Evolutionary conservation across 805 yeast species (phyloP).

Genomic region (Kazachstania psychrophila): DNA sequence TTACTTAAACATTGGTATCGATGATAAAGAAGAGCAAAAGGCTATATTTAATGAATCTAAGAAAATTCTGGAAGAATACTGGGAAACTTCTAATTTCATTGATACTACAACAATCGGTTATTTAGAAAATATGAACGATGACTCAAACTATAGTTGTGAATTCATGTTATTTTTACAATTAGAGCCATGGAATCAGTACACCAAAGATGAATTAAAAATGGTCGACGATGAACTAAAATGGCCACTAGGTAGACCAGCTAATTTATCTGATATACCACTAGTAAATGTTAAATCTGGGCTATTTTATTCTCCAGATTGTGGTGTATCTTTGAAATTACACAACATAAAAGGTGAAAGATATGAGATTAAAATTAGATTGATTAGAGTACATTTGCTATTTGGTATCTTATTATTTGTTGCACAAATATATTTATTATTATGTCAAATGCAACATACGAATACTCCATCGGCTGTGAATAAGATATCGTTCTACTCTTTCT

Average conservation of each 20-base stretch:
- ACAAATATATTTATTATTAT: slow-evolving; percentile 49
- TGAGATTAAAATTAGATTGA: slow-evolving; percentile 34
- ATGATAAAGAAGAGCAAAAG: slow-evolving; percentile 34
- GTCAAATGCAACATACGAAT: slow-evolving; percentile 61
- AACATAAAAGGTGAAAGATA: slow-evolving; percentile 45
- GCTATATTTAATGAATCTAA: slow-evolving; percentile 38
- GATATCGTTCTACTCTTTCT: slow-evolving; percentile 60
- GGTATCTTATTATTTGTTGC: slow-evolving; percentile 39
- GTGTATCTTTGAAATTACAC: slow-evolving; percentile 39
- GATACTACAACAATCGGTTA: slow-evolving; percentile 41
- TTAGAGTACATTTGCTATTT: slow-evolving; percentile 35
- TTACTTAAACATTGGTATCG: slow-evolving; percentile 32
- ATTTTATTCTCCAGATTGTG: slow-evolving; percentile 86
- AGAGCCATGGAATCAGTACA: slow-evolving; percentile 46
- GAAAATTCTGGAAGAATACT: slow-evolving; percentile 35
- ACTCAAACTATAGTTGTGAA: slow-evolving; percentile 50
- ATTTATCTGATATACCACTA: slow-evolving; percentile 41
- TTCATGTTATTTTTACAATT: slow-evolving; percentile 59
- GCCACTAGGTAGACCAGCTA: slow-evolving; percentile 76
- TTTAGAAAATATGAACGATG: slow-evolving; percentile 25
- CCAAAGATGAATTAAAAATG: slow-evolving; percentile 39
- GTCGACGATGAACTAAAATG: slow-evolving; percentile 64
- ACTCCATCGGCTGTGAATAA: slow-evolving; percentile 77
- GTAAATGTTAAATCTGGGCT: slow-evolving; percentile 47
- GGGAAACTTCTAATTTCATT: slow-evolving; percentile 36